A percentile compares a stretch with the other conserved stretches of the same genome.
Conservation (phyloP, 2,329 filamentous ascomycete genomes). For the Aspergillus pseudoviridinutans region DNA sequence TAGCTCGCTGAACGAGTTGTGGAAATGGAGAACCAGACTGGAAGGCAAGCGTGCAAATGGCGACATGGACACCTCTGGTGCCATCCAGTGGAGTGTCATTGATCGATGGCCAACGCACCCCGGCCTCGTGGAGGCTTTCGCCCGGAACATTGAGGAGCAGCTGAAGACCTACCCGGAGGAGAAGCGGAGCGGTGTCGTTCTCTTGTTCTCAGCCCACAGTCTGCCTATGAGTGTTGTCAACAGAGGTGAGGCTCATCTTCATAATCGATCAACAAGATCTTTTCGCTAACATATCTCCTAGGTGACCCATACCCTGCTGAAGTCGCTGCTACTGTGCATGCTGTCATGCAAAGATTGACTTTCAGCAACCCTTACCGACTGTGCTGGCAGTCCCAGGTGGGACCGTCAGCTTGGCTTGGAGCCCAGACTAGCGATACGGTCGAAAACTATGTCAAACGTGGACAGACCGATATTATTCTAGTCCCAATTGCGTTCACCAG, state of each 20-base stretch:
- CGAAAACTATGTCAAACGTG: conserved; percentile 81
- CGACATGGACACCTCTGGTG: conserved; percentile 55
- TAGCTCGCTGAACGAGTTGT: conserved; percentile 91
- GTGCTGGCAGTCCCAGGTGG: conserved; percentile 98
- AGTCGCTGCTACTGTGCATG: conserved; percentile 91
- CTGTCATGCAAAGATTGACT: conserved; percentile 87
- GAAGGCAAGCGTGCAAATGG: conserved; percentile 67
- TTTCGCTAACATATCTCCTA: conserved; percentile 26
- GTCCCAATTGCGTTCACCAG: conserved; percentile 97
- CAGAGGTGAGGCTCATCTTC: conserved; percentile 54
- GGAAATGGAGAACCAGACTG: conserved; percentile 87
- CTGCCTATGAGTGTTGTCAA: conserved; percentile 97
- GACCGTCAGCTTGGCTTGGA: conserved; percentile 90
- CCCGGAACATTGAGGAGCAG: conserved; percentile 83
- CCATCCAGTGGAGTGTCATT: conserved; percentile 94
- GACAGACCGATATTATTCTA: conserved; percentile 83
- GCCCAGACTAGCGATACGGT: conserved; percentile 90
- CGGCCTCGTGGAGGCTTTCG: conserved; percentile 87
- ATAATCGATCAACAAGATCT: background rate
- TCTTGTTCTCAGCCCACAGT: conserved; percentile 93
- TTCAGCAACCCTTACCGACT: conserved; percentile 89
- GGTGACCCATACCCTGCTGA: conserved; percentile 94
- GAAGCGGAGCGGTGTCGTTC: conserved; percentile 70
- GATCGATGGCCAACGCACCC: conserved; percentile 94
- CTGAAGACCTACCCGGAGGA: conserved; percentile 80